Evolutionary conservation across 345 rosid genomes (phyloP), one percentile per base, ranked within the genome.

Genomic region (Eucalyptus cladocalyx): DNA sequence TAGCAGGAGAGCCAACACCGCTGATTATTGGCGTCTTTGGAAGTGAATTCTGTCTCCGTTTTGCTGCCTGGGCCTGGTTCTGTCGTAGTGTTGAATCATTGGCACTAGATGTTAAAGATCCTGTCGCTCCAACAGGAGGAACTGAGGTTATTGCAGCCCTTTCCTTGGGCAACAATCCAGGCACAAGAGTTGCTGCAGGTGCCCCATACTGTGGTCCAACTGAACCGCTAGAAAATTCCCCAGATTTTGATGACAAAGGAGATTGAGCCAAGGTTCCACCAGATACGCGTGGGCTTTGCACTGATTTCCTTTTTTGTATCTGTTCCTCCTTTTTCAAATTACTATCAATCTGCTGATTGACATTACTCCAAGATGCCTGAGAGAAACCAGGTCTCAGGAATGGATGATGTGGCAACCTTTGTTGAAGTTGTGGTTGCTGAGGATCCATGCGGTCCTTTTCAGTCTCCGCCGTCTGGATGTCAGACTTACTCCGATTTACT

Each of bases 201-300:
- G 94, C 94, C 90, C 98, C 99, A 92, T 94, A 95, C 91, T 96
- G 96, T 88, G 92, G 92, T 86, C 97, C 99, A 42, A 94, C 94
- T 40, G 99, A 98, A 89, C 98, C 96, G 91, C 95, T 95, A 80
- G 99, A 98, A 91, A 97, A 95, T 90, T 98, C 99, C 72, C 99
- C 99, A 88, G 99, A 97, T 94, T 95, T 98, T 87, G 99, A 95
- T 80, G 99, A 97, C 88, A 95, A 92, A 76, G 99, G 99, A 87
- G 99, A 97, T 80, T 97, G 99, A 89, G 96, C 94, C 91, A 95
- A 92, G 83, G 95, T 93, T 89, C 99, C 99, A 80, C 94, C 89
- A 45, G 99, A 95, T 91, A 97, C 87, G 60, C 96, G 94, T 37
- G 99, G 99, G 92, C 99, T 98, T 90, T 96, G 99, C 67, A 91